Base-by-base conservation (phyloP, 192 early-diverging fungal genomes). In the Backusella morwellensis region DNA sequence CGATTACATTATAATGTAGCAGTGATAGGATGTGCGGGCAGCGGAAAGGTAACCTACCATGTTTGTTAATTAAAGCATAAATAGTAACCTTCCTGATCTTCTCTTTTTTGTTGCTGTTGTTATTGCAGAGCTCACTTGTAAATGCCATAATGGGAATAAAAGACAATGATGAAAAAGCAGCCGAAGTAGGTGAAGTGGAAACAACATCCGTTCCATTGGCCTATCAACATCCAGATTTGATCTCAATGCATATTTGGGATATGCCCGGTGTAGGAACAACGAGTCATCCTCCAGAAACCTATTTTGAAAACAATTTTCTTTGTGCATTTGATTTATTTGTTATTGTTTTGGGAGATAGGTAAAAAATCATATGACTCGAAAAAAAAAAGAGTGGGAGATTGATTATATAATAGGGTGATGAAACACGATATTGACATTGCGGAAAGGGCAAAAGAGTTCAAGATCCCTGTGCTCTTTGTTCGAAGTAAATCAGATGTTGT, bases 281-380 rank as follows among this genome's bases (percentile, higher is more conserved):
- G 26, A 72, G 75, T 69, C 78, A 83, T 63, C 78, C 82, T 4
- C 72, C 71, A 12, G 74, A 77, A 36, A 83, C 82, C 3, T 83
- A 83, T 77, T 83, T 83, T 42, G 79, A 83, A 67, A 76, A 83
- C 35, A 83, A 83, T 42, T 80, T 74, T 56, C 40, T 83, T n/a
- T 77, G 66, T 72, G 78, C 82, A 6, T 83, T 83, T 75, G 82
- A 83, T 74, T 75, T 79, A 21, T 63, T 83, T 21, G 63, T 83
- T 8, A 72, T 83, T 36, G 82, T 83, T 47, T 74, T 67, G 14
- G 76, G 77, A 21, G 76, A 82, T 71, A 71, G 80, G 80, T 77
- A 81, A 81, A n/a, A 35, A 35, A 14, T 68, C 17, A 35, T 68
- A n/a, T 76, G 75, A 47, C 50, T 77, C 8, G 15, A 63, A 41